Conservation (phyloP, 257 asterid species). For the Solanum pinnatisectum region DNA sequence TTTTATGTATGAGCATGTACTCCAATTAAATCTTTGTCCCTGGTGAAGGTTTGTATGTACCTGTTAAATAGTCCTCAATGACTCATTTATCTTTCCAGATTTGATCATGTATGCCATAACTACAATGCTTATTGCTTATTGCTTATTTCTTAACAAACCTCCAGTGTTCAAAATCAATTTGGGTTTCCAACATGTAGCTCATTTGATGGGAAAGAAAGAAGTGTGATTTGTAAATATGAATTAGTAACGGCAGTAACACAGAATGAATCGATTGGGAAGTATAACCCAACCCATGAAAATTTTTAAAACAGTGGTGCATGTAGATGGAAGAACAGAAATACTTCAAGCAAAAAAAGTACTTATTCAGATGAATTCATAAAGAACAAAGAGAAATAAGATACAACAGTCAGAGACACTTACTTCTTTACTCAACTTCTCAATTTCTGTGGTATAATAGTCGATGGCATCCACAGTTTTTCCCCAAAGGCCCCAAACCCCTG, state of each 20-base stretch:
- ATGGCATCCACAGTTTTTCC: slow-evolving; percentile 74
- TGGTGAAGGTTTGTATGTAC: not conserved
- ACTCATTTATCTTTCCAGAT: not conserved
- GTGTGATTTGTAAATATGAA: not conserved
- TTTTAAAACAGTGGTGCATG: not conserved
- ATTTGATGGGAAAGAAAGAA: not conserved
- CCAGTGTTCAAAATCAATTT: not conserved
- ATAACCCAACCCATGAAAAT: not conserved
- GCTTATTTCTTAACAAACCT: not conserved
- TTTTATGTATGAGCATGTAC: not conserved
- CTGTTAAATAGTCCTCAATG: not conserved
- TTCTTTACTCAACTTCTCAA: slow-evolving; percentile 39
- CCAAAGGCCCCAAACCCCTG: slow-evolving; percentile 73
- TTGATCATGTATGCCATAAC: not conserved
- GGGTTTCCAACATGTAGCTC: not conserved
- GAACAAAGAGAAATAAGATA: not conserved
- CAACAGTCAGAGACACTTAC: slow-evolving; percentile 32
- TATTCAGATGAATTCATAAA: not conserved
- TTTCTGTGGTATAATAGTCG: slow-evolving; percentile 45
- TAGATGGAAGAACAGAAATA: not conserved
- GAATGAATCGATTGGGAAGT: not conserved
- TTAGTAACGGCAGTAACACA: not conserved
- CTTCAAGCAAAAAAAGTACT: not conserved
- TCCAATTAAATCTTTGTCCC: not conserved
- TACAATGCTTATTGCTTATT: not conserved